These are phyloP conservation scores for Thamnidium elegans DNA, from an alignment of 192 early-diverging fungal species.

Conservation along the genomic window DNA sequence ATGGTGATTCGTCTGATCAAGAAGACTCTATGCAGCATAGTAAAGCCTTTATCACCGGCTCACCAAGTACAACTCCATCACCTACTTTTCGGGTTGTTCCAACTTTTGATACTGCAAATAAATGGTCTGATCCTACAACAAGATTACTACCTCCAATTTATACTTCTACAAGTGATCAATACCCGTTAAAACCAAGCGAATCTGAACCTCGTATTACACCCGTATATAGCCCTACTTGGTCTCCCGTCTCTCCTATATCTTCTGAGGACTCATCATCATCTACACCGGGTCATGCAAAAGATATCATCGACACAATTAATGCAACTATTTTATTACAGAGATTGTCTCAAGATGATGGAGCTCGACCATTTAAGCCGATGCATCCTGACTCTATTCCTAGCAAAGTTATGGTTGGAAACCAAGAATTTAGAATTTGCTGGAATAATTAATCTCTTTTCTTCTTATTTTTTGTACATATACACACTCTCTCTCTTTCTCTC, in stretches of 20 bases:
- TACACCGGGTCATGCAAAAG: conserved; percentile 9
- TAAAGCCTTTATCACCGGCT: conserved; percentile 1
- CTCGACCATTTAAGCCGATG: conserved; percentile 34
- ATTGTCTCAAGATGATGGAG: conserved; percentile 49
- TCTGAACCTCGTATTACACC: background rate
- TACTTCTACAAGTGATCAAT: background rate
- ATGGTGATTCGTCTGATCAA: background rate
- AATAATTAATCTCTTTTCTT: conserved; percentile 5
- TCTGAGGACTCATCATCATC: background rate
- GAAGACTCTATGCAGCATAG: background rate
- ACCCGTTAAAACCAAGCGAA: background rate
- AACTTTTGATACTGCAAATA: background rate
- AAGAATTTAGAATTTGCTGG: conserved; percentile 25
- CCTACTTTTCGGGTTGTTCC: conserved; percentile 25
- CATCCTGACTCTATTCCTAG: conserved; percentile 19
- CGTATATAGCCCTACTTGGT: too few relatives aligned
- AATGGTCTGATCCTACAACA: background rate
- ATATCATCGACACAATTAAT: conserved; percentile 33
- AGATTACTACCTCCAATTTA: conserved; percentile 3
- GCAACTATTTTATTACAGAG: conserved; percentile 38
- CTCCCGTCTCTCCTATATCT: background rate
- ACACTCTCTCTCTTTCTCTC: too few relatives aligned
- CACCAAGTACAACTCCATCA: conserved; percentile 15
- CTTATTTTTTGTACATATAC: too few relatives aligned
- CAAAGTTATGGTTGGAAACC: conserved; percentile 24